These are phyloP conservation scores for Ophiosphaerella narmari DNA, from an alignment of 2,329 filamentous ascomycete species.

Conservation along the genomic window DNA sequence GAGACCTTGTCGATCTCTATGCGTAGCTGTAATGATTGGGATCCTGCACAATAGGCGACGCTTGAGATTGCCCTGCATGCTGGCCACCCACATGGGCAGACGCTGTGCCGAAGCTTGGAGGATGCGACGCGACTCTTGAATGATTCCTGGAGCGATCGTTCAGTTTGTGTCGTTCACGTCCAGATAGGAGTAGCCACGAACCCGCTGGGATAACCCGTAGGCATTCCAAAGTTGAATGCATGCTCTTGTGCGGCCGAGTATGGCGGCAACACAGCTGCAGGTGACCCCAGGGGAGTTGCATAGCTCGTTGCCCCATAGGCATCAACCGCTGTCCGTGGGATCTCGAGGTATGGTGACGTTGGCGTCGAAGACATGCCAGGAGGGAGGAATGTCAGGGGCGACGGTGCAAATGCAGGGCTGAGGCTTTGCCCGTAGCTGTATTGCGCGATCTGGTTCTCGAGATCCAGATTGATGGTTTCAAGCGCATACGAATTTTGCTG, in stretches of 20 bases:
- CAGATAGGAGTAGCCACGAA: constrained; percentile 51
- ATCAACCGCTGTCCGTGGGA: constrained; percentile 47
- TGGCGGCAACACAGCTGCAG: constrained; percentile 38
- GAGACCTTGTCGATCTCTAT: constrained; percentile 10
- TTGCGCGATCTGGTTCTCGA: constrained; percentile 48
- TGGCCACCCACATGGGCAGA: constrained; percentile 18
- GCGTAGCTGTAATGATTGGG: constrained; percentile 27
- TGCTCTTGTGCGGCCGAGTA: constrained; percentile 47
- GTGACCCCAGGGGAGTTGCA: constrained; percentile 43
- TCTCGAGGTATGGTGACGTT: constrained; percentile 52
- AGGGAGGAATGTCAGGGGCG: constrained; percentile 49
- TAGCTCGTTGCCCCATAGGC: constrained; percentile 37
- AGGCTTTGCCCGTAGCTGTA: constrained; percentile 50
- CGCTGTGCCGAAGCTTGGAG: constrained; percentile 26
- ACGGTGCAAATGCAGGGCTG: constrained; percentile 57
- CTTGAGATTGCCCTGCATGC: constrained; percentile 12
- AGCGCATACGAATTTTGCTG: constrained; percentile 45
- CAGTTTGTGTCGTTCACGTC: constrained; percentile 49
- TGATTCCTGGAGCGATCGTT: constrained; percentile 49
- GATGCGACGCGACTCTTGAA: constrained; percentile 34
- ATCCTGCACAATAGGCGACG: constrained; percentile 19
- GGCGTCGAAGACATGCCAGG: constrained; percentile 39
- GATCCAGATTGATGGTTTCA: constrained; percentile 47
- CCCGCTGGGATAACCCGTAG: constrained; percentile 49
- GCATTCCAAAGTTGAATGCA: constrained; percentile 47